These are phyloP conservation scores for Scheffersomyces segobiensis DNA, from an alignment of 1,139 yeast species.

Conservation along the genomic window DNA sequence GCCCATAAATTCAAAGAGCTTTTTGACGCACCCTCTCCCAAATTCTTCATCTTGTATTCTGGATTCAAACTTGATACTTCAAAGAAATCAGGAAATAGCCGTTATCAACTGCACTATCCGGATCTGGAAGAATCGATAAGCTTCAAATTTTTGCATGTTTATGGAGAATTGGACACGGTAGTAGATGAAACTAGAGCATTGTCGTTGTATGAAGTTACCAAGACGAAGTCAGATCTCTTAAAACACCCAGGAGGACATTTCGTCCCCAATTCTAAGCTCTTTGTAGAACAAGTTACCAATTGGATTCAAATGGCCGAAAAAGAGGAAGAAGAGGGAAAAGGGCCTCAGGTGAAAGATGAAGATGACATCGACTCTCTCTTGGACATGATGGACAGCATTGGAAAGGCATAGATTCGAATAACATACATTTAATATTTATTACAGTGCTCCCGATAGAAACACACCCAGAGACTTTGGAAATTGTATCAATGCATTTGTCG, in stretches of 20 bases:
- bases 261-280: conserved; percentile 70
- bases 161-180: conserved; percentile 87
- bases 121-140: conserved; percentile 8
- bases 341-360: conserved; percentile 15
- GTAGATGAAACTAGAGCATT: conserved; percentile 73
- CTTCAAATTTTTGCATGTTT: conserved; percentile 62
- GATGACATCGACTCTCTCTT: conserved; percentile 32
- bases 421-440: too few species aligned
- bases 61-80: conserved; percentile 70
- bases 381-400: conserved; percentile 40
- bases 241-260: conserved; percentile 87
- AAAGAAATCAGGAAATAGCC: conserved; percentile 28
- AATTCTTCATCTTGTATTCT: conserved; percentile 73
- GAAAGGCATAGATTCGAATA: conserved; percentile 16
- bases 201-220: conserved; percentile 56
- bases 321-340: conserved; percentile 14
- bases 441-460: background rate
- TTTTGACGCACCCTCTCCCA: conserved; percentile 34
- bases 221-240: conserved; percentile 46
- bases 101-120: conserved; percentile 31
- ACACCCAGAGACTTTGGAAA: too few species aligned
- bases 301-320: conserved; percentile 45
- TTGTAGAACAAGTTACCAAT: conserved; percentile 55
- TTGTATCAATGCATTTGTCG: too few species aligned
- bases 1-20: conserved; percentile 31